Conservation (phyloP, 306 rosid species). For the Crotalaria pallida region DNA sequence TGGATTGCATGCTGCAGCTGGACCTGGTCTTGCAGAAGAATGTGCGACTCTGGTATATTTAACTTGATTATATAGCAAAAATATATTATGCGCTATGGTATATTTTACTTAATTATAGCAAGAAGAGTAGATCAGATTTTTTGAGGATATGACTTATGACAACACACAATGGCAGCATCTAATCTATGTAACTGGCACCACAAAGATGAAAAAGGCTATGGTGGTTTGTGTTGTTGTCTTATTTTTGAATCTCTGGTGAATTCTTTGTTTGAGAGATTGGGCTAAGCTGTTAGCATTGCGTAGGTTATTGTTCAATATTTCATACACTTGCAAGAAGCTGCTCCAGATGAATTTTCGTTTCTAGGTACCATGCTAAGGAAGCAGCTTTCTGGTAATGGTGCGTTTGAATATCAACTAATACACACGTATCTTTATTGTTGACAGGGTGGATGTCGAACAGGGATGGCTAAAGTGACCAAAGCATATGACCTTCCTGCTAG, state of each 20-base stretch:
- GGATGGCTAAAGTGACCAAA: conserved; percentile 79
- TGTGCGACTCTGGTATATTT: conserved; percentile 74
- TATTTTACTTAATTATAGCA: background rate
- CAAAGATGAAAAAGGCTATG: background rate
- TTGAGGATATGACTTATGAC: background rate
- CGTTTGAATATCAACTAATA: conserved; percentile 6
- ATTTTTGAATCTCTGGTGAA: conserved; percentile 1
- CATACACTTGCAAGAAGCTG: background rate
- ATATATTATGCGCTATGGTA: background rate
- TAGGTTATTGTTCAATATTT: background rate
- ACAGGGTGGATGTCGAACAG: conserved; percentile 87
- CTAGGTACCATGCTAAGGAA: background rate
- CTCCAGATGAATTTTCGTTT: conserved; percentile 10
- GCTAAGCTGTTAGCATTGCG: background rate
- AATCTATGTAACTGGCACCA: background rate
- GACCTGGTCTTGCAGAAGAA: conserved; percentile 98
- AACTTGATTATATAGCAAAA: conserved; percentile 6
- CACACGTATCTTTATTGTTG: conserved; percentile 24
- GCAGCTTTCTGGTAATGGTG: background rate
- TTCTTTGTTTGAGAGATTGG: background rate
- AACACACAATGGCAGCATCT: background rate
- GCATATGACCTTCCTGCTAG: conserved; percentile 97
- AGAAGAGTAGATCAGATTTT: background rate
- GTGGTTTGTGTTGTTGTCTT: background rate
- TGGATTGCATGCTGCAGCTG: conserved; percentile 93